Evolutionary conservation across 2,329 filamentous ascomycete species (phyloP), one percentile per base, ranked within the genome.

Genomic region (Phialophora verrucosa): DNA sequence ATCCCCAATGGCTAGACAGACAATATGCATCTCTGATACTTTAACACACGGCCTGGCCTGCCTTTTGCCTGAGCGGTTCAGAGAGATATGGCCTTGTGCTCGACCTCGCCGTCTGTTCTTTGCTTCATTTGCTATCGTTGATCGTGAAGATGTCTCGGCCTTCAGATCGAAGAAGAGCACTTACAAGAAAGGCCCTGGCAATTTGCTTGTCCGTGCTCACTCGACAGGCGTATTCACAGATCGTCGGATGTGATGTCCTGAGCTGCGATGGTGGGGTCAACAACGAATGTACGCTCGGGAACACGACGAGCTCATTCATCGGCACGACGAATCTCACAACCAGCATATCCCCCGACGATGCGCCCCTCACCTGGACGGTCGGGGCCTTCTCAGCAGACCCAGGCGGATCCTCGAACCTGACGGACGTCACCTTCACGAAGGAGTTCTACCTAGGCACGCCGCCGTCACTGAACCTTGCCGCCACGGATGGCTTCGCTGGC

Each of bases 351-450:
- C 58, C 59, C 5, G 25, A 59, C 44, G 29, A 63, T 35, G 60
- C 23, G 4, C 63, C 61, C n/a, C 53, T 68, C 11, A 66, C 66
- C n/a, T 68, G 66, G 66, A 68, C 66, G 6, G 66, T 68, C 20
- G 59, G 59, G n/a, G 59, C 47, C 49, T 61, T 49, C 17, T 62
- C 62, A 20, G 56, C 56, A 17, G 29, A 51, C 27, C 31, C 50
- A 27, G 50, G 42, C 35, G 42, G 38, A 23, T 53, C 42, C 47
- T 61, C 65, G 17, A 63, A 59, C 23, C 25, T 57, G 49, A 53
- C 49, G 14, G 49, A 66, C 20, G 38, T 56, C 29, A 32, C 35
- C 4, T 66, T 65, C 27, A 59, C 53, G 54, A 68, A 68, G 53
- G 61, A 61, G 32, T 68, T 68, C 47, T 68, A 68, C 50, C 66